A percentile compares a stretch with the other conserved stretches of the same genome.
phyloP scores from a whole-genome alignment of 164 flowering plant species.

The Aristolochia californica region DNA sequence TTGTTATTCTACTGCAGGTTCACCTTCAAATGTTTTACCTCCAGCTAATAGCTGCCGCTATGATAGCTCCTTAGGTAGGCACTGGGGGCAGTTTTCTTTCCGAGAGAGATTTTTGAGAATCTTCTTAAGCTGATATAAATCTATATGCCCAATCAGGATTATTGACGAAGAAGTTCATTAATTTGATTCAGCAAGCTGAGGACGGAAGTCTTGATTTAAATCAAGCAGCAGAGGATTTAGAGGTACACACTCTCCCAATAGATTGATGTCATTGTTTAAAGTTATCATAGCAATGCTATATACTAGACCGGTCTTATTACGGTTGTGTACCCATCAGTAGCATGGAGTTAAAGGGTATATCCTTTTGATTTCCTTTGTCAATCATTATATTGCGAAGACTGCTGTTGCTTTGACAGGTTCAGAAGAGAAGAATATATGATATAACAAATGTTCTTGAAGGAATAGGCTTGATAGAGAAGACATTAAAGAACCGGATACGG shows the following conservation, averaged over 20 bases:
- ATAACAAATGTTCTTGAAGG: constrained; percentile 98
- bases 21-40: constrained; percentile 16
- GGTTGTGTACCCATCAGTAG: neutral
- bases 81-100: neutral
- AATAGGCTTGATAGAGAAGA: constrained; percentile 88
- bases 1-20: constrained; percentile 13
- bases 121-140: neutral
- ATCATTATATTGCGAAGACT: neutral
- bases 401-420: constrained; percentile 39
- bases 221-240: constrained; percentile 75
- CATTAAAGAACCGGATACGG: constrained; percentile 78
- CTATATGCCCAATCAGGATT: constrained; percentile 40
- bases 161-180: constrained; percentile 82
- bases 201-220: constrained; percentile 92
- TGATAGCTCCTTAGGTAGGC: constrained; percentile 55
- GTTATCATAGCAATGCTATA: neutral
- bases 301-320: neutral
- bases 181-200: constrained; percentile 79
- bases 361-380: neutral
- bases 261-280: neutral
- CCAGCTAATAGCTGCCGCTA: constrained; percentile 34
- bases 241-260: constrained; percentile 33
- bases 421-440: constrained; percentile 90
- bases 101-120: neutral
- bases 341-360: no score